Evolutionary conservation across 192 early-diverging fungal species (phyloP), one percentile per base, ranked within the genome.

Genomic region (Diversispora eburnea): DNA sequence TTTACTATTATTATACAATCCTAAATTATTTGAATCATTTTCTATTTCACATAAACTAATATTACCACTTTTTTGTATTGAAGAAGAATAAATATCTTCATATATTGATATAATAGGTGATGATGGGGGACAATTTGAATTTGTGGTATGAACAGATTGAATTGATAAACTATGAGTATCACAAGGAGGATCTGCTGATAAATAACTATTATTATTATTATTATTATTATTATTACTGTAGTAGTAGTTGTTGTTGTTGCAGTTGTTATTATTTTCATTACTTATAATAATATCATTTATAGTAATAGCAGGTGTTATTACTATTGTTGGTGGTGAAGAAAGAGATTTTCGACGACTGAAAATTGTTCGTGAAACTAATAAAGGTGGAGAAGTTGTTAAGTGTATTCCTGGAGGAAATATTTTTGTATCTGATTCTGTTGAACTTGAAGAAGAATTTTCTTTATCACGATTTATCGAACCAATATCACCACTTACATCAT

Each of bases 21-120:
- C 70, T 49, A 59, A 15, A 55, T 80, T 71, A 55, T 67, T 46
- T 8, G 39, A n/a, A 56, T 43, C n/a, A 70, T 51, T 72, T 66
- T 74, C 48, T 25, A 10, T 25, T 67, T 72, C 39, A 61, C 19
- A 41, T 15, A 42, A 66, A 47, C 20, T 54, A n/a, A n/a, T n/a
- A 42, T 48, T 9, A 22, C 45, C 33, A 39, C 54, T 39, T 59
- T 72, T 72, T 48, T 33, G 25, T 33, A 61, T 15, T 56, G 66
- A 10, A 64, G 15, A 8, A 48, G 20, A 8, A 19, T 42, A 17
- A 25, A 49, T 12, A 56, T 61, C 25, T 64, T 63, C 19, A 56
- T 57, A 5, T 43, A 55, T 43, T 43, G 45, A 20, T 25, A 49
- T 19, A 49, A 63, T 6, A 42, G 7, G 25, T 59, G 65, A 20